phyloP scores from a whole-genome alignment of 164 flowering plant genomes.

The Tinospora cordifolia region DNA sequence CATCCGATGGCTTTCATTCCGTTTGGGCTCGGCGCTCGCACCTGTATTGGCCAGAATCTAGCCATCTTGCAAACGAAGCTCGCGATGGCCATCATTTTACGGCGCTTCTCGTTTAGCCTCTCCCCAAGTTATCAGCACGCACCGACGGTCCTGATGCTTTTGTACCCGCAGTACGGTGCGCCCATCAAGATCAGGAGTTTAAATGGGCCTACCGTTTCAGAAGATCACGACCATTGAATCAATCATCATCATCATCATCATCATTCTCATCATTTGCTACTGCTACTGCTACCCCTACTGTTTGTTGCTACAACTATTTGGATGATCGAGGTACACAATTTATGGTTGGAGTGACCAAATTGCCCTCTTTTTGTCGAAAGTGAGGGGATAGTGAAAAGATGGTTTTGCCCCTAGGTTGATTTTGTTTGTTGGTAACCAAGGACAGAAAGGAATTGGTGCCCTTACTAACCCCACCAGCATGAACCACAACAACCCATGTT shows the following conservation, averaged over 20 bases:
- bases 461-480: background rate
- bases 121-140: constrained; percentile 73
- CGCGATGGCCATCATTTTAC: constrained; percentile 53
- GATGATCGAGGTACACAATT: background rate
- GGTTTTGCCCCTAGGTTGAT: constrained; percentile 1
- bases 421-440: background rate
- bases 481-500: background rate
- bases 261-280: no score
- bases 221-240: constrained; percentile 20
- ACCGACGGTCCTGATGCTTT: constrained; percentile 77
- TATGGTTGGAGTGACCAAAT: background rate
- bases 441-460: background rate
- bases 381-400: background rate
- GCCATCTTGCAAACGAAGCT: constrained; percentile 76
- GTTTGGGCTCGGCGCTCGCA: constrained; percentile 79
- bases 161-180: constrained; percentile 87
- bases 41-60: constrained; percentile 81
- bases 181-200: constrained; percentile 51
- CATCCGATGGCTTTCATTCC: constrained; percentile 90
- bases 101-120: constrained; percentile 54
- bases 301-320: background rate
- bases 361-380: background rate
- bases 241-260: background rate
- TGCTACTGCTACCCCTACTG: no score
- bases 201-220: constrained; percentile 8